Evolutionary conservation across 2,329 filamentous ascomycete species (phyloP).

Genomic region (Beauveria sp.): DNA sequence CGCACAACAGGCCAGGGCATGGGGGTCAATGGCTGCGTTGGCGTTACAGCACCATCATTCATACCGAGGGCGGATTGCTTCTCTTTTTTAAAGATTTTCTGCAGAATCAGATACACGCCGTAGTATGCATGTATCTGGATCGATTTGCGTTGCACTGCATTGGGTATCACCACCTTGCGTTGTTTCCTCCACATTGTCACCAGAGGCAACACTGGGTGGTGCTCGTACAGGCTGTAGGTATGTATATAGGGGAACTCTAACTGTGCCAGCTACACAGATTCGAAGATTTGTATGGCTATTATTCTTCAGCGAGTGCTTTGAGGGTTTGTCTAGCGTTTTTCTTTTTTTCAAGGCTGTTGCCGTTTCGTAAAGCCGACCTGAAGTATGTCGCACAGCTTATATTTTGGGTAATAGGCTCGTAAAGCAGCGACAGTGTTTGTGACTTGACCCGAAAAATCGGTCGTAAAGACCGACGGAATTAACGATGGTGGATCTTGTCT

Average conservation of each 20-base stretch:
- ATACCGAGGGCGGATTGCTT: neutral
- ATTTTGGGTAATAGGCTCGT: neutral
- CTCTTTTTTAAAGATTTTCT: neutral
- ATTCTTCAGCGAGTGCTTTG: neutral
- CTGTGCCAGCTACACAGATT: too few relatives aligned
- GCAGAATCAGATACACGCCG: neutral
- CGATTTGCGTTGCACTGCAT: neutral
- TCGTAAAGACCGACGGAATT: neutral
- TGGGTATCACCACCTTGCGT: neutral
- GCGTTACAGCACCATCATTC: neutral
- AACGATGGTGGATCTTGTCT: neutral
- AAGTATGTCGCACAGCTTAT: neutral
- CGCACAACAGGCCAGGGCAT: neutral
- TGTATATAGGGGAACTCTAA: too few relatives aligned
- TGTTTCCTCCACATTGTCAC: neutral
- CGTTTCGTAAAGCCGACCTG: neutral
- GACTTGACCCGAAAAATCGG: neutral
- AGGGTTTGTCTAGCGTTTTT: too few relatives aligned
- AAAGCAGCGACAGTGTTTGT: neutral
- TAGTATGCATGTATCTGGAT: neutral
- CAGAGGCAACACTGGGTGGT: neutral
- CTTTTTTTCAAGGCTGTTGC: neutral
- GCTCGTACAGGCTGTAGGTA: neutral
- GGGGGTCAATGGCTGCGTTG: neutral
- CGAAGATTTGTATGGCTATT: too few relatives aligned